A percentile compares a stretch with the other conserved stretches of the same genome.
Conservation (phyloP, 805 yeast species). For the Komagataella kurtzmanii region DNA sequence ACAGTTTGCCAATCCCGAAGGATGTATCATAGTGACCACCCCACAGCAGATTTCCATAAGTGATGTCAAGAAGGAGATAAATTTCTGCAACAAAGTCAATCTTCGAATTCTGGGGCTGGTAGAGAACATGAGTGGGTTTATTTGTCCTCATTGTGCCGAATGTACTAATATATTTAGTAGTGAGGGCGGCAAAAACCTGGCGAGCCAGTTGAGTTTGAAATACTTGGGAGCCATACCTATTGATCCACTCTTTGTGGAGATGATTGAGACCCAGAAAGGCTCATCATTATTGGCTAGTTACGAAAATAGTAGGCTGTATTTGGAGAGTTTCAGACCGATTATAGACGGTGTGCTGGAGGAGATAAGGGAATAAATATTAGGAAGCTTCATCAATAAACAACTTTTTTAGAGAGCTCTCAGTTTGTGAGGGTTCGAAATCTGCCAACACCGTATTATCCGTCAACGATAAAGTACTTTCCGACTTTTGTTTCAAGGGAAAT, state of each 20-base stretch:
- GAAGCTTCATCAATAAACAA: neutral
- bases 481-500: neutral
- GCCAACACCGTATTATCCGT: neutral
- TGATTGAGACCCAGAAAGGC: conserved; percentile 59
- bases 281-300: neutral
- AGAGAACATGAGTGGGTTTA: conserved; percentile 95
- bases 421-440: neutral
- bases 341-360: neutral
- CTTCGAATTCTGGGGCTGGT: conserved; percentile 73
- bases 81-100: conserved; percentile 79
- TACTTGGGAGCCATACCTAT: conserved; percentile 86
- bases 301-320: neutral
- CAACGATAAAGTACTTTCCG: neutral
- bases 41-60: conserved; percentile 91
- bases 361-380: neutral
- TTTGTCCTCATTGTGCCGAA: conserved; percentile 89
- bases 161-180: conserved; percentile 84
- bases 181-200: conserved; percentile 78
- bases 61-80: conserved; percentile 89
- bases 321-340: neutral
- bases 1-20: conserved; percentile 61
- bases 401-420: neutral
- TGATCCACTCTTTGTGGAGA: conserved; percentile 80
- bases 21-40: conserved; percentile 91
- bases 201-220: conserved; percentile 46